Evolutionary conservation across 1,284 basidiomycete genomes (phyloP), one percentile per base, ranked within the genome.

Genomic region (Cryptococcus maquisensis): DNA sequence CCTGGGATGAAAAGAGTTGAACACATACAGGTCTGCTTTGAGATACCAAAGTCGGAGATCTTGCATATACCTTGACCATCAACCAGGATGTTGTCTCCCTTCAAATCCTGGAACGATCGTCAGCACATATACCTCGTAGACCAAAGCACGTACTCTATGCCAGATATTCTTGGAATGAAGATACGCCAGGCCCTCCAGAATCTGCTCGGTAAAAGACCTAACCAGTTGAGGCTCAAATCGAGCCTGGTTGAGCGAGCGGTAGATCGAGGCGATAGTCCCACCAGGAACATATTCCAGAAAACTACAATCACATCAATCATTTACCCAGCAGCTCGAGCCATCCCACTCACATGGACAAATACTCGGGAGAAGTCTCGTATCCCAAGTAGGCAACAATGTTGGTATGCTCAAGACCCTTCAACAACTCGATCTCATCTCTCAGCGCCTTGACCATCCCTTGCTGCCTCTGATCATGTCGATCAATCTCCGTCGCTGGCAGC

Each of bases 211-310:
- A 71, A 98, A 98, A 35, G 86, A 95, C 71, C 89, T 92, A 57
- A 94, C 89, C 38, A 96, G 88, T 60, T 88, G 83, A 68, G 97
- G 91, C 57, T 92, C 86, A 56, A 73, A 75, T 13, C 65, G 63
- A 12, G 52, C 65, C 72, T 90, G 90, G 64, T 93, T 92, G 62
- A 97, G 87, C 60, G 91, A 92, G 55, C 90, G 84, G 57, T 98
- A 81, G 71, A 92, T 93, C 63, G 88, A 88, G 46, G 92, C 94
- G 58, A 99, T 85, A 2, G 93, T 96, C 26, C 96, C 96, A 74
- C 96, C 96, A 55, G 95, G 93, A 51, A 98, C 93, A 73, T 98
- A 98, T 78, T 98, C 94, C 74, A 98, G 81, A 80, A 99, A 98
- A 68, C 90, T 92, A 54, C 18, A 36, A 3, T 13, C 10, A 38